These are phyloP conservation scores for Hericium erinaceus DNA, from an alignment of 768 basidiomycete species.

Conservation along the genomic window DNA sequence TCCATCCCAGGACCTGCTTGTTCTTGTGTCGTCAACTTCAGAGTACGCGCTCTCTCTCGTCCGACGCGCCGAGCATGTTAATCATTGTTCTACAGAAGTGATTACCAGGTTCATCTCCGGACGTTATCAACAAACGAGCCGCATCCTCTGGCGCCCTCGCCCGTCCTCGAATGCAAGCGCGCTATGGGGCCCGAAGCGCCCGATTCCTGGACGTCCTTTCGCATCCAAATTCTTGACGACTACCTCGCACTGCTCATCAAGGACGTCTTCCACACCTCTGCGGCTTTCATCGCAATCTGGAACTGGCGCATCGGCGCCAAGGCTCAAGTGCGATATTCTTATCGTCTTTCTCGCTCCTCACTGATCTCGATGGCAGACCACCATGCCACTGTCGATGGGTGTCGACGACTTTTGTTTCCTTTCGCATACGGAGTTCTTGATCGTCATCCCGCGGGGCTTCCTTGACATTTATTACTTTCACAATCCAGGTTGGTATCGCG, in stretches of 20 bases:
- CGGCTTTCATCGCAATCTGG: constrained; percentile 1
- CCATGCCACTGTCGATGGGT: constrained; percentile 30
- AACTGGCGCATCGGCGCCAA: constrained; percentile 1
- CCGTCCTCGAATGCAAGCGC: constrained; percentile 21
- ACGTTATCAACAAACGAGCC: constrained; percentile 42
- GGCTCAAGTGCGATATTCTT: constrained; percentile 27
- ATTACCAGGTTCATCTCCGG: constrained; percentile 42
- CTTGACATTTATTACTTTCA: constrained; percentile 41
- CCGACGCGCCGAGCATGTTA: too few relatives aligned
- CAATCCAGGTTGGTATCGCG: background rate
- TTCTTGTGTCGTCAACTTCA: constrained; percentile 31
- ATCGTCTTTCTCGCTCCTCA: background rate
- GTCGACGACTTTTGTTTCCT: constrained; percentile 50
- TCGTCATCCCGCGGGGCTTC: constrained; percentile 35
- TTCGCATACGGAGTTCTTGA: constrained; percentile 34
- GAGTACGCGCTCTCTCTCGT: background rate
- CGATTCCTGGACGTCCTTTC: background rate
- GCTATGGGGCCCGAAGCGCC: background rate
- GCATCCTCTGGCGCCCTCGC: constrained; percentile 34
- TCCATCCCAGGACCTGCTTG: constrained; percentile 43
- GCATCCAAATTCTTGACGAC: constrained; percentile 2
- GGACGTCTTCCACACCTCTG: constrained; percentile 1
- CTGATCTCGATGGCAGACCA: constrained; percentile 23
- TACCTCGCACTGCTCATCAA: constrained; percentile 2
- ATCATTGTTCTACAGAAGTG: constrained; percentile 9